A percentile compares a stretch with the other conserved stretches of the same genome.
Conservation (phyloP, 176 grass and related monocot genomes). For the Coix lacrymajobi region DNA sequence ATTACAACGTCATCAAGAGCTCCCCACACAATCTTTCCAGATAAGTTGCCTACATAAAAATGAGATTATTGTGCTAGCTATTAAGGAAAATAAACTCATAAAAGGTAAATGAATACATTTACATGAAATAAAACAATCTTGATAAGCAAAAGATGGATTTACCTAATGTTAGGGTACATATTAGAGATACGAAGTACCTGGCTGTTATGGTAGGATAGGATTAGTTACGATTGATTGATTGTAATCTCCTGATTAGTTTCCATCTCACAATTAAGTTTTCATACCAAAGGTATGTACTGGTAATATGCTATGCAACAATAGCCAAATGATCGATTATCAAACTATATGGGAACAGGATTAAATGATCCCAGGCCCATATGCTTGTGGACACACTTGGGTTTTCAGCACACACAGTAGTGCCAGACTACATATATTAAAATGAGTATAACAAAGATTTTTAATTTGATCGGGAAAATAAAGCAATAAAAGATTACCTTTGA, state of each 20-base stretch:
- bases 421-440: neutral
- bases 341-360: neutral
- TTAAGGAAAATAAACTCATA: neutral
- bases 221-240: neutral
- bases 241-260: neutral
- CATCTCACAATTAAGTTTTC: neutral
- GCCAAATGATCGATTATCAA: neutral
- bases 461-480: conserved; percentile 9
- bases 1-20: conserved; percentile 96
- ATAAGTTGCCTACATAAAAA: conserved; percentile 54
- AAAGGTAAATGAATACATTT: neutral
- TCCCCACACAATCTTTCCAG: conserved; percentile 69
- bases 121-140: conserved; percentile 6
- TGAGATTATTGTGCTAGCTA: neutral
- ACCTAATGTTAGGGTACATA: neutral
- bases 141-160: neutral
- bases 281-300: neutral
- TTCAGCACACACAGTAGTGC: neutral
- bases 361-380: neutral
- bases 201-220: neutral
- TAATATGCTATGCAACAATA: neutral
- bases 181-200: neutral
- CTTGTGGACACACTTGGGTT: neutral
- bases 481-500: conserved; percentile 50
- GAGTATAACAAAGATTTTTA: neutral